These are phyloP conservation scores for Cochlearia excelsa DNA, from an alignment of 345 rosid genomes.

Conservation along the genomic window DNA sequence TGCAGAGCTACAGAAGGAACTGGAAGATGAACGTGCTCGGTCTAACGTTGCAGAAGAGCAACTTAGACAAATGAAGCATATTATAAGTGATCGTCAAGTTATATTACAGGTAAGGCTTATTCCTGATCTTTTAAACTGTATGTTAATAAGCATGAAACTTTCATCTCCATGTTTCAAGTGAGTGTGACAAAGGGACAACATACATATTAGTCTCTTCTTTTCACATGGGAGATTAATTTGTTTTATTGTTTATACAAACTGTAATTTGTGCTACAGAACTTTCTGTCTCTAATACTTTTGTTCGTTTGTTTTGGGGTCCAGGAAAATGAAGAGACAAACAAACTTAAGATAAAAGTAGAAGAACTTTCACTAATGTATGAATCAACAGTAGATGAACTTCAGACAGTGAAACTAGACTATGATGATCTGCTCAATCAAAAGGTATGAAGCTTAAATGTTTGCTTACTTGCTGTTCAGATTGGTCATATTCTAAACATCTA, in stretches of 20 bases:
- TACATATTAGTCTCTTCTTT: not conserved
- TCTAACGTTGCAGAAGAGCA: slow-evolving; percentile 52
- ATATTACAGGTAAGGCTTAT: slow-evolving; percentile 53
- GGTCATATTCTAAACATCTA: slow-evolving; percentile 18
- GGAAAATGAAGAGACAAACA: slow-evolving; percentile 52
- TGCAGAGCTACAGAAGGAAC: slow-evolving; percentile 53
- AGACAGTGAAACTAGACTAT: slow-evolving; percentile 54
- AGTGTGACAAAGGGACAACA: slow-evolving; percentile 8
- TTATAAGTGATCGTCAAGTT: slow-evolving; percentile 50
- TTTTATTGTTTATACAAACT: slow-evolving; percentile 6
- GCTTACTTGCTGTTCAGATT: slow-evolving; percentile 17
- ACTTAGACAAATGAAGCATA: slow-evolving; percentile 43
- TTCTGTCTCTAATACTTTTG: slow-evolving; percentile 12
- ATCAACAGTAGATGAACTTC: slow-evolving; percentile 49
- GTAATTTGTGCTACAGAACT: slow-evolving; percentile 16
- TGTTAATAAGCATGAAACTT: slow-evolving; percentile 16
- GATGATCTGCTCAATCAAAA: slow-evolving; percentile 55
- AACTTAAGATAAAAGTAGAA: slow-evolving; percentile 48
- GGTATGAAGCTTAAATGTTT: slow-evolving; percentile 40
- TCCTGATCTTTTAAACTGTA: slow-evolving; percentile 8
- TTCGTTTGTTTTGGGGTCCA: slow-evolving; percentile 34
- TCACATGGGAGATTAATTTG: not conserved
- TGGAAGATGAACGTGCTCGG: slow-evolving; percentile 50
- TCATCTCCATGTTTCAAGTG: slow-evolving; percentile 20
- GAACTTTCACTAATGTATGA: slow-evolving; percentile 49